Percentiles rank a stretch among this genome's conserved stretches.
phyloP scores from a whole-genome alignment of 1,284 basidiomycete genomes.

The Sporisorium graminicola region DNA sequence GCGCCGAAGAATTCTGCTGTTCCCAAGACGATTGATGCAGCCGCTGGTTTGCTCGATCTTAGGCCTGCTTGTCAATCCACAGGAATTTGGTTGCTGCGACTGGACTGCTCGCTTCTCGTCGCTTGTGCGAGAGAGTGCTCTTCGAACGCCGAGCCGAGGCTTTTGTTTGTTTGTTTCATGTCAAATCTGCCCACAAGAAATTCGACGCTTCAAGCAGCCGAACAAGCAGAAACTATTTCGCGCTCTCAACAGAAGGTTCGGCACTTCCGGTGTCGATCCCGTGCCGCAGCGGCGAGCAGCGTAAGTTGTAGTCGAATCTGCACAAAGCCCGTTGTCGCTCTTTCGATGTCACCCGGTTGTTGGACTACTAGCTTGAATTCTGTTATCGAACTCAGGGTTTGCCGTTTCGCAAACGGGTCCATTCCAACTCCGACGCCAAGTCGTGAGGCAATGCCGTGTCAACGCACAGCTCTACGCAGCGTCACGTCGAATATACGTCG shows the following conservation, averaged over 20 bases:
- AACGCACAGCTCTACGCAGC: too few relatives aligned
- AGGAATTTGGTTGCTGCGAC: not conserved
- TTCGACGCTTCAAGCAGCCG: not conserved
- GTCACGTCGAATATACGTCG: too few relatives aligned
- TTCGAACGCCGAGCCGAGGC: not conserved
- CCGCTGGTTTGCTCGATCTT: too few relatives aligned
- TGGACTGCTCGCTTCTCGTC: not conserved
- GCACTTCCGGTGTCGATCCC: not conserved
- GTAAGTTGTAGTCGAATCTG: too few relatives aligned
- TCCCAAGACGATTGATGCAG: too few relatives aligned
- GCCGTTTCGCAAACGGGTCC: too few relatives aligned
- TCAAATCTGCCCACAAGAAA: not conserved
- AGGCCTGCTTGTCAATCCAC: too few relatives aligned
- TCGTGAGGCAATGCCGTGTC: too few relatives aligned
- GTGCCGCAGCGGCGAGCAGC: not conserved
- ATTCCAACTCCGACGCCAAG: too few relatives aligned
- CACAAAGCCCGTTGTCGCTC: not conserved
- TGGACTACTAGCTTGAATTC: too few relatives aligned
- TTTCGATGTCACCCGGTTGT: not conserved
- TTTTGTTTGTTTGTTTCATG: constrained; percentile 1
- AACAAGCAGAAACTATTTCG: not conserved
- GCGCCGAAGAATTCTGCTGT: too few relatives aligned
- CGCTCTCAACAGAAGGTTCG: not conserved
- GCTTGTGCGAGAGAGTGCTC: not conserved
- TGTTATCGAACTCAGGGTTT: too few relatives aligned